Evolutionary conservation across 1,139 yeast genomes (phyloP).

Genomic region (Candida tropicalis): DNA sequence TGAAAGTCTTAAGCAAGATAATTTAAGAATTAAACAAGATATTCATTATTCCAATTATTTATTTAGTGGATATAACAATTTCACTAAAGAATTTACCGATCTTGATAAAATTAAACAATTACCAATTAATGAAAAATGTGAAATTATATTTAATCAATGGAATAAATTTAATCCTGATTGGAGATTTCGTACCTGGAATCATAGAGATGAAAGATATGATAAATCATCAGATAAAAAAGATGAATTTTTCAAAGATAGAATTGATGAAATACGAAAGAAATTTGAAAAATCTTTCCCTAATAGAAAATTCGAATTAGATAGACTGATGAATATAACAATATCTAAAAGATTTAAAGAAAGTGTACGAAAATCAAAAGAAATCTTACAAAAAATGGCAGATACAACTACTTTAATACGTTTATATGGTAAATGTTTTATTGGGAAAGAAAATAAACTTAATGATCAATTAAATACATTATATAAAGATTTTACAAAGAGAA

Average conservation of each 20-base stretch:
- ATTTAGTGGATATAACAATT: slow-evolving; percentile 27
- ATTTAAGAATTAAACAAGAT: slow-evolving; percentile 19
- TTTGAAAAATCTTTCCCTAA: slow-evolving; percentile 14
- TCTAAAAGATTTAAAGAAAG: slow-evolving; percentile 20
- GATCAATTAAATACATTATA: slow-evolving; percentile 15
- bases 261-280: slow-evolving; percentile 9
- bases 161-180: slow-evolving; percentile 26
- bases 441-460: slow-evolving; percentile 12
- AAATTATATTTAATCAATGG: slow-evolving; percentile 30
- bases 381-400: slow-evolving; percentile 42
- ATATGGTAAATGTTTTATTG: slow-evolving; percentile 40
- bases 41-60: slow-evolving; percentile 37
- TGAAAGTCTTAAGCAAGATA: slow-evolving; percentile 16
- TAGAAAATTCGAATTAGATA: slow-evolving; percentile 5
- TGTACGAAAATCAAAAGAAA: slow-evolving; percentile 19
- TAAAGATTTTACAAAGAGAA: slow-evolving; percentile 23
- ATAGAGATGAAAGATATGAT: slow-evolving; percentile 23
- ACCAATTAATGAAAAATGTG: slow-evolving; percentile 31
- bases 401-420: slow-evolving; percentile 32
- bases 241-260: slow-evolving; percentile 11
- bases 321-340: slow-evolving; percentile 23
- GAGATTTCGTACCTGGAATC: slow-evolving; percentile 22
- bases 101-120: slow-evolving; percentile 16
- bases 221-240: slow-evolving; percentile 28
- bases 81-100: slow-evolving; percentile 19